phyloP scores from a whole-genome alignment of 352 stramenopile genomes.

The Globisporangium perplexum region DNA sequence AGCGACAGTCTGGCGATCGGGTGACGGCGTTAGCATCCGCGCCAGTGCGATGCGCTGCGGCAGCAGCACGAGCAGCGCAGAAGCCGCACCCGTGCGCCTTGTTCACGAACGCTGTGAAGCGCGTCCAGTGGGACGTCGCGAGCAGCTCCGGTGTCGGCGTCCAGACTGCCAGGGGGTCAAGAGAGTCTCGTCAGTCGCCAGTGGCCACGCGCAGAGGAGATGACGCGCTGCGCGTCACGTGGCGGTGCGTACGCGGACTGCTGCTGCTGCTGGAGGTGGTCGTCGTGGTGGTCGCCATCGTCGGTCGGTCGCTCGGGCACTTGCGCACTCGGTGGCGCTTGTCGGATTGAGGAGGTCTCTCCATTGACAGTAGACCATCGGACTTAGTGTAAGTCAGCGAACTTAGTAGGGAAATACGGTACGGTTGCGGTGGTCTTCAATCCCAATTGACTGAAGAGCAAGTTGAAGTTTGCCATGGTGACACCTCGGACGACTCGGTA shows the following conservation, averaged over 20 bases:
- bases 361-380: not conserved
- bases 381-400: not conserved
- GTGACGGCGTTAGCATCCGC: not conserved
- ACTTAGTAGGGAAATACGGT: not conserved
- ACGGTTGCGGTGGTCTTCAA: not conserved
- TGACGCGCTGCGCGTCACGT: not conserved
- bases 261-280: not conserved
- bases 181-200: not conserved
- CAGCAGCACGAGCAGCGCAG: not conserved
- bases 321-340: not conserved
- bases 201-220: no score
- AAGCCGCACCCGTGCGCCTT: slow-evolving; percentile 33
- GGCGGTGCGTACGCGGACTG: not conserved
- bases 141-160: slow-evolving; percentile 37
- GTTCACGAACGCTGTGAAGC: slow-evolving; percentile 63
- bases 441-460: not conserved
- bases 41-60: no score
- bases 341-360: not conserved
- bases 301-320: not conserved
- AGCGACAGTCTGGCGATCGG: slow-evolving; percentile 24
- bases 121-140: slow-evolving; percentile 56
- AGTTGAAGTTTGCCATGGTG: no score
- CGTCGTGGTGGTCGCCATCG: not conserved
- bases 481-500: no score
- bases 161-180: slow-evolving; percentile 34